phyloP scores from a whole-genome alignment of 192 early-diverging fungal species.

The Martensiomyces pterosporus region DNA sequence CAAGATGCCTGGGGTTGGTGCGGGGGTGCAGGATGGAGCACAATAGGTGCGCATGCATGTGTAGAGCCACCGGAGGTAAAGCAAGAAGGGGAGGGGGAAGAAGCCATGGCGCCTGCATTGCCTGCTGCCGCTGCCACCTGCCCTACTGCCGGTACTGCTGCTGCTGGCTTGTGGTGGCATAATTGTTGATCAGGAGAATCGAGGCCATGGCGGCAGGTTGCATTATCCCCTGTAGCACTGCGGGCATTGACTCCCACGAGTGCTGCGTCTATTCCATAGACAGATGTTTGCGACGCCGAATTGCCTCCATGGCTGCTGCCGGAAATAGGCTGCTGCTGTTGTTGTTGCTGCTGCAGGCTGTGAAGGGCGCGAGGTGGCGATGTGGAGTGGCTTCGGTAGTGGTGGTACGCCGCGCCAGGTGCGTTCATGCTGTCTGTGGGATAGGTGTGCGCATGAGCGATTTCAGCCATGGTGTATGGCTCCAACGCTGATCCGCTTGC shows the following conservation, averaged over 20 bases:
- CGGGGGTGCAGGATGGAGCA: slow-evolving; percentile 7
- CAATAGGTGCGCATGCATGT: slow-evolving; percentile 13
- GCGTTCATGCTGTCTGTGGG: neutral
- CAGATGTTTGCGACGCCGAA: too few relatives aligned
- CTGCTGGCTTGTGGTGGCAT: neutral
- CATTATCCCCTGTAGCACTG: too few relatives aligned
- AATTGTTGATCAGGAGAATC: neutral
- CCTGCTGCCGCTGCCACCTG: neutral
- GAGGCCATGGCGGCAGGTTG: slow-evolving; percentile 1
- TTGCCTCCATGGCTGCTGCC: neutral
- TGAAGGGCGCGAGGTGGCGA: slow-evolving; percentile 18
- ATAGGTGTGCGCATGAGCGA: slow-evolving; percentile 5
- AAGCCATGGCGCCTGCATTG: neutral
- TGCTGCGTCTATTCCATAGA: too few relatives aligned
- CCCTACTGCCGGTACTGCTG: neutral
- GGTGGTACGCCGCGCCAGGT: slow-evolving; percentile 2
- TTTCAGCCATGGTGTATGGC: too few relatives aligned
- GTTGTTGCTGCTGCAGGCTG: neutral
- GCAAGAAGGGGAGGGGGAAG: too few relatives aligned
- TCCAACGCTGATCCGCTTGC: too few relatives aligned
- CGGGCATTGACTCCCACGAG: neutral
- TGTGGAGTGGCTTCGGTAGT: slow-evolving; percentile 26
- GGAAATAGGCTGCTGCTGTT: neutral
- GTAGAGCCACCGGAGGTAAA: slow-evolving; percentile 1
- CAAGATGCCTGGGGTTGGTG: slow-evolving; percentile 5